Evolutionary conservation across 2,329 filamentous ascomycete species (phyloP), one percentile per base, ranked within the genome.

Genomic region (Botrytis fragariae): DNA sequence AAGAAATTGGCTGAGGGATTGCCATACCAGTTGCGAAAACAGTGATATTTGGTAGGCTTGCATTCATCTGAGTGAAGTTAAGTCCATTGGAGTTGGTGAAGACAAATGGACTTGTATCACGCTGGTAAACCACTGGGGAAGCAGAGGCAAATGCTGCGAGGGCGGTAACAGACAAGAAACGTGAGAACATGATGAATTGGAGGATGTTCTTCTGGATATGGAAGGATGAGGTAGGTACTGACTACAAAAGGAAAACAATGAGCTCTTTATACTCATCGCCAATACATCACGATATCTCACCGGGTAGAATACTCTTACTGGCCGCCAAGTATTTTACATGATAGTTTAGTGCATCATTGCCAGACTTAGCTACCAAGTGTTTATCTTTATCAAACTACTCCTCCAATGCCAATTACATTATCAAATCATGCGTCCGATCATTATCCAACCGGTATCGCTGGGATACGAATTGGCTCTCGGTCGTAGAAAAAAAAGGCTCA

Each of bases 51-150:
- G 77, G 75, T 32, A 78, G 68, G 16, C 73, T 72, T 12, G 72
- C 39, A 62, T 78, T 77, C 76, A 78, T 77, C 42, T 78, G 77
- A 6, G 77, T 78, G 68, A 78, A 78, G 35, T 78, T 78, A 4
- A 78, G 74, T 22, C 77, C 77, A 74, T 78, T 77, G 25, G 74
- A 74, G 57, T 78, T 78, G 42, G 74, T 77, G 44, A 77, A 78
- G 44, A 77, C 74, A 65, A 74, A 78, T 44, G 77, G 73, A 62
- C 72, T 74, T 12, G 72, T 73, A 22, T 73, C 73, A 45, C 75
- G 72, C 7, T 62, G 73, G 32, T 74, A 73, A 37, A 76, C 67
- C 51, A 77, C 62, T 14, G 77, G 77, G 8, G 75, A 76, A n/a
- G 76, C 77, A 69, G 70, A 75, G 39, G 72, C 71, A 18, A 74